These are phyloP conservation scores for Brassica napus DNA, from an alignment of 345 rosid species.

Conservation along the genomic window DNA sequence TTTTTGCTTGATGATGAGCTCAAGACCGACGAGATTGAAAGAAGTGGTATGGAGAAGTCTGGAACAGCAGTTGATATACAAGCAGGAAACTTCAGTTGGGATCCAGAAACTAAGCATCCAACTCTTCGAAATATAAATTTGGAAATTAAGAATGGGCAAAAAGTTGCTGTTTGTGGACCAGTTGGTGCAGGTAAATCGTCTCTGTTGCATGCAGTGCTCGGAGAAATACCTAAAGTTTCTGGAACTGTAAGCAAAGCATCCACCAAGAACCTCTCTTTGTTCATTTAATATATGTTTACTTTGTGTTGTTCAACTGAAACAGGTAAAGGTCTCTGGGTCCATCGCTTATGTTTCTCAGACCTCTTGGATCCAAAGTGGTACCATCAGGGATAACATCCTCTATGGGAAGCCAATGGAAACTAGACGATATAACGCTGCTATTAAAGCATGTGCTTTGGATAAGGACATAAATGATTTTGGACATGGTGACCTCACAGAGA, in stretches of 20 bases:
- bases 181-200: slow-evolving; percentile 88
- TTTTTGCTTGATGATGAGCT: slow-evolving; percentile 72
- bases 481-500: slow-evolving; percentile 80
- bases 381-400: slow-evolving; percentile 67
- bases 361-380: slow-evolving; percentile 89
- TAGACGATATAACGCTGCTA: slow-evolving; percentile 52
- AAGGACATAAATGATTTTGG: slow-evolving; percentile 63
- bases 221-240: slow-evolving; percentile 67
- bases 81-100: slow-evolving; percentile 73
- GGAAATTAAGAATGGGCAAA: slow-evolving; percentile 51
- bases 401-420: slow-evolving; percentile 64
- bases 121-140: slow-evolving; percentile 51
- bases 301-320: slow-evolving; percentile 9
- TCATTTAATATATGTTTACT: background rate
- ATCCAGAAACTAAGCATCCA: slow-evolving; percentile 45
- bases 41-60: slow-evolving; percentile 25
- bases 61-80: slow-evolving; percentile 46
- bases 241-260: slow-evolving; percentile 57
- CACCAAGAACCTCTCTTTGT: slow-evolving; percentile 14
- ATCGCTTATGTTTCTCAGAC: slow-evolving; percentile 77
- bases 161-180: slow-evolving; percentile 77
- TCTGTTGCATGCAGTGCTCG: slow-evolving; percentile 59
- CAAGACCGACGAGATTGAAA: slow-evolving; percentile 40
- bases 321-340: slow-evolving; percentile 61
- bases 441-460: slow-evolving; percentile 67